Evolutionary conservation across 352 stramenopile species (phyloP).

Genomic region (Pythium folliculosum): DNA sequence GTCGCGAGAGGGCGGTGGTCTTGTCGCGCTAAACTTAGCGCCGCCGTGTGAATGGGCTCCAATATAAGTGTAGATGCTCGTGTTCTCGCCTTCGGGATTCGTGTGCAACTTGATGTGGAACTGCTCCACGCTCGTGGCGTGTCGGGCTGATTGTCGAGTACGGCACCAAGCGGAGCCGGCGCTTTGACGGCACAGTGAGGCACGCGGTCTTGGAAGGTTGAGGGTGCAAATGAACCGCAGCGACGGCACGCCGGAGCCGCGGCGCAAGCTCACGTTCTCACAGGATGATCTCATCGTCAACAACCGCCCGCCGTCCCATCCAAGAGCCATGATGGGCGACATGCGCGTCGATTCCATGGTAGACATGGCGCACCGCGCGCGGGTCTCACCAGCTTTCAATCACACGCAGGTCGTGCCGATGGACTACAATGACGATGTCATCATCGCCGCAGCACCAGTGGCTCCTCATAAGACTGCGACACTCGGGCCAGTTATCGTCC

Average conservation of each 20-base stretch:
- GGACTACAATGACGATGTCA: neutral
- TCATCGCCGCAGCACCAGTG: neutral
- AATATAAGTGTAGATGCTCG: too few relatives aligned
- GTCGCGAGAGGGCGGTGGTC: too few relatives aligned
- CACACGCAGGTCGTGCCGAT: slow-evolving; percentile 7
- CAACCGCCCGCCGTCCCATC: neutral
- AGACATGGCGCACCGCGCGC: slow-evolving; percentile 1
- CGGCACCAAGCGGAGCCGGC: too few relatives aligned
- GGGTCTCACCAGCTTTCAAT: neutral
- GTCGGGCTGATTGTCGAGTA: too few relatives aligned
- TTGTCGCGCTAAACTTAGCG: too few relatives aligned
- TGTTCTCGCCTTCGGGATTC: too few relatives aligned
- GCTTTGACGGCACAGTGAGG: too few relatives aligned
- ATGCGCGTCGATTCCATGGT: slow-evolving; percentile 8
- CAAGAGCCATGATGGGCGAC: neutral
- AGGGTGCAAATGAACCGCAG: neutral
- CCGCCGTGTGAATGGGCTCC: too few relatives aligned
- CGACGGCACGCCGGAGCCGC: neutral
- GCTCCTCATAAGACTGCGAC: neutral
- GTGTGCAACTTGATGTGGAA: neutral
- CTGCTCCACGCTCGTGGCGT: neutral
- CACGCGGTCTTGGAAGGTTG: too few relatives aligned
- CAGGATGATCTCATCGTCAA: slow-evolving; percentile 24
- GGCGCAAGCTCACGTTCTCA: slow-evolving; percentile 15
- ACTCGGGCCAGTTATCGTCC: neutral